A percentile compares a stretch with the other conserved stretches of the same genome.
Conservation (phyloP, 805 yeast genomes). For the Kazachstania africana region DNA sequence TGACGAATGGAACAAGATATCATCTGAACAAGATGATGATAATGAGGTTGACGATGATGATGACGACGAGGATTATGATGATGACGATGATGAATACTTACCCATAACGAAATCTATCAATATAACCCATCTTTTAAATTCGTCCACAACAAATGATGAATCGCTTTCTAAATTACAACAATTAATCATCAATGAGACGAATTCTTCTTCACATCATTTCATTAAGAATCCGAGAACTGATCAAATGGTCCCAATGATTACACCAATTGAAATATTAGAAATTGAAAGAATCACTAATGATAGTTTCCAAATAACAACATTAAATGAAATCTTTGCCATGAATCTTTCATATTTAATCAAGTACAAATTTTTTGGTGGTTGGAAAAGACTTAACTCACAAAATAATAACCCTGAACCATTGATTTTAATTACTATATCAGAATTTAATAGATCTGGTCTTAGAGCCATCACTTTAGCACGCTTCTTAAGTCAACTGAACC, state of each 20-base stretch:
- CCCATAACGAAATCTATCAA: conserved; percentile 28
- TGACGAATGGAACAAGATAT: background rate
- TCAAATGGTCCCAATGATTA: conserved; percentile 41
- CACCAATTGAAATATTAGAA: conserved; percentile 71
- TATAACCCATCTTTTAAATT: conserved; percentile 22
- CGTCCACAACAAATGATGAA: conserved; percentile 3
- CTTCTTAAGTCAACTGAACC: conserved; percentile 49
- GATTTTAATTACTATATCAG: conserved; percentile 60
- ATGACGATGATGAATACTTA: conserved; percentile 12
- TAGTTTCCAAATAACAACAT: conserved; percentile 37
- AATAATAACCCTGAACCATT: conserved; percentile 68
- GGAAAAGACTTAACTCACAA: conserved; percentile 35
- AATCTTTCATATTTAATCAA: conserved; percentile 51
- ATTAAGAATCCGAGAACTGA: conserved; percentile 9
- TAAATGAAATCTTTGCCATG: conserved; percentile 58
- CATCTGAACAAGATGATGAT: conserved; percentile 3
- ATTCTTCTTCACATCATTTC: conserved; percentile 6
- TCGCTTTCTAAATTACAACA: conserved; percentile 11
- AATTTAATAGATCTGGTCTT: conserved; percentile 54
- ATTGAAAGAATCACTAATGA: conserved; percentile 51
- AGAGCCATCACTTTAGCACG: conserved; percentile 72
- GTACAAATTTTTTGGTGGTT: conserved; percentile 58
- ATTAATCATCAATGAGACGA: conserved; percentile 13
- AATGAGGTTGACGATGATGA: conserved; percentile 10
- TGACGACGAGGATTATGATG: conserved; percentile 12